A percentile compares a stretch with the other conserved stretches of the same genome.
phyloP scores from a whole-genome alignment of 441 rosid species.

The Brassica hybrid region DNA sequence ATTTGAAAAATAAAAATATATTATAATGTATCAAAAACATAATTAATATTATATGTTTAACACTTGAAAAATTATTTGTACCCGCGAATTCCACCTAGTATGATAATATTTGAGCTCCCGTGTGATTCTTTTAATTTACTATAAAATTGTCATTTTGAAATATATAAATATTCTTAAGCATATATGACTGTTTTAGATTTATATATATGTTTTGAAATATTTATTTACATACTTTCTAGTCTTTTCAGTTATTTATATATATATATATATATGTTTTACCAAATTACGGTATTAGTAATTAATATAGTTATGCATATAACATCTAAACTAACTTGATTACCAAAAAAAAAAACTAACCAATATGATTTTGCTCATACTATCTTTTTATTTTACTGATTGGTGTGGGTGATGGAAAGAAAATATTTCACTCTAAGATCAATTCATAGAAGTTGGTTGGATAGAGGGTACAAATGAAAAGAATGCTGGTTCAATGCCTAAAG shows the following conservation, averaged over 20 bases:
- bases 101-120: too few species aligned
- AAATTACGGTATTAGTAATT: neutral
- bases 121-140: too few species aligned
- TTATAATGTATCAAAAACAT: too few species aligned
- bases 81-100: too few species aligned
- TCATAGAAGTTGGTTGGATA: conserved; percentile 7
- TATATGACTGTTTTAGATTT: neutral
- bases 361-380: neutral
- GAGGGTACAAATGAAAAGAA: neutral
- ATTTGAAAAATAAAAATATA: too few species aligned
- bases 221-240: neutral
- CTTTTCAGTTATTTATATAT: neutral
- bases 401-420: neutral
- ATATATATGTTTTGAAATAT: neutral
- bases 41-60: too few species aligned
- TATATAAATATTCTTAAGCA: neutral
- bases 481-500: neutral
- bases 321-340: neutral
- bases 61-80: too few species aligned
- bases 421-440: neutral
- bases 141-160: too few species aligned
- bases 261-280: neutral
- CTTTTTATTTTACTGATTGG: neutral
- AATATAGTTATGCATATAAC: neutral
- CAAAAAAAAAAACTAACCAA: neutral